These are phyloP conservation scores for Fusarium sp. DNA, from an alignment of 2,329 filamentous ascomycete species.

Conservation along the genomic window DNA sequence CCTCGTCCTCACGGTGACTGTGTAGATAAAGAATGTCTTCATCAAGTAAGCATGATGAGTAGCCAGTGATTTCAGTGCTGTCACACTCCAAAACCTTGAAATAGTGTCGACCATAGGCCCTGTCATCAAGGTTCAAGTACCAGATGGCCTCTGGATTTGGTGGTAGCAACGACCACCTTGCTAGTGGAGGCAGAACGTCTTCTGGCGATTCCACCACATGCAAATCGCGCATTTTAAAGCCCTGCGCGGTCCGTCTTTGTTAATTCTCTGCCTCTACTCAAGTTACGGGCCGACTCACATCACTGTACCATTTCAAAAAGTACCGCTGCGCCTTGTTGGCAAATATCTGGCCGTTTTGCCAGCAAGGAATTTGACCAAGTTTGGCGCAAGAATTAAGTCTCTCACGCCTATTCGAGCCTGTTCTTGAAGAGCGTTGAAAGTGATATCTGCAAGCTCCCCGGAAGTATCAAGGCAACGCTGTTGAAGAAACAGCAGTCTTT, in stretches of 20 bases:
- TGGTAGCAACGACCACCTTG: slow-evolving; percentile 13
- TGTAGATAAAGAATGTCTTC: slow-evolving; percentile 12
- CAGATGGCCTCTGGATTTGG: not conserved
- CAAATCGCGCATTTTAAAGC: slow-evolving; percentile 8
- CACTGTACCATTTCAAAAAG: not conserved
- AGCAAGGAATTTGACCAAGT: not conserved
- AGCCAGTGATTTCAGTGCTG: not conserved
- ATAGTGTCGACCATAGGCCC: not conserved
- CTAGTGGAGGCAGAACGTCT: not conserved
- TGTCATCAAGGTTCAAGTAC: slow-evolving; percentile 4
- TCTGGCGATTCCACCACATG: not conserved
- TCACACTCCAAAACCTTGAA: slow-evolving; percentile 8
- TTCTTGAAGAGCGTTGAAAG: not conserved
- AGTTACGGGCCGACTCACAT: not conserved
- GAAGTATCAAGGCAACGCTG: not conserved
- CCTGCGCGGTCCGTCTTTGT: not conserved
- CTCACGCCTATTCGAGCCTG: not conserved
- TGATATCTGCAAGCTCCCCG: not conserved
- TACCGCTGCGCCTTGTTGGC: not conserved
- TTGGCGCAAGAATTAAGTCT: not conserved
- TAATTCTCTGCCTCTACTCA: not conserved
- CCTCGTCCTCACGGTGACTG: not conserved
- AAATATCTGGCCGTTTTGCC: not conserved
- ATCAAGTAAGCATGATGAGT: slow-evolving; percentile 13
- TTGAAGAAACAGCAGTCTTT: not conserved